phyloP scores from a whole-genome alignment of 139 green algal genomes.

The Klebsormidium nitens region DNA sequence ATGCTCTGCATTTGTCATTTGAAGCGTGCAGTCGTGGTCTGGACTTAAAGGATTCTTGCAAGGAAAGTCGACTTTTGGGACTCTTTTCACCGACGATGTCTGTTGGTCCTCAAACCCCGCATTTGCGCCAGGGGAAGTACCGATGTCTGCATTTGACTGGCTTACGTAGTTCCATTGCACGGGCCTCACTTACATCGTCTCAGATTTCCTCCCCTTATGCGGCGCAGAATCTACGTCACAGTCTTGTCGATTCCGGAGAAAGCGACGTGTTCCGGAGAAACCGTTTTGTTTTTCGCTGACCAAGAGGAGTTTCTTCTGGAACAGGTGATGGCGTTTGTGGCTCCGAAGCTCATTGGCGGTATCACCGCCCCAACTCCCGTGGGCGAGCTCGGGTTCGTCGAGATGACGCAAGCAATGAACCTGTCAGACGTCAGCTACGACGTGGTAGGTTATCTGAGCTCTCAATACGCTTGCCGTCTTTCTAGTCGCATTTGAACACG shows the following conservation, averaged over 20 bases:
- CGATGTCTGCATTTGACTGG: too few species aligned
- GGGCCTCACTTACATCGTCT: too few species aligned
- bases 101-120: not conserved
- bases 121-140: too few species aligned
- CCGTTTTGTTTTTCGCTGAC: not conserved
- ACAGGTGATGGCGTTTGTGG: constrained; percentile 81
- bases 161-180: too few species aligned
- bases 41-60: not conserved
- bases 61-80: not conserved
- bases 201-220: too few species aligned
- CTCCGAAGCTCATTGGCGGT: constrained; percentile 83
- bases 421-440: constrained; percentile 52
- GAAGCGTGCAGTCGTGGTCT: too few species aligned
- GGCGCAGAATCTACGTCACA: too few species aligned
- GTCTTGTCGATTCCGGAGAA: too few species aligned
- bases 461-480: too few species aligned
- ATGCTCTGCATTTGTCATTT: too few species aligned
- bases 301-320: not conserved
- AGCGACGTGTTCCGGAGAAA: too few species aligned
- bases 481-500: too few species aligned
- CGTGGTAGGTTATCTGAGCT: constrained; percentile 24
- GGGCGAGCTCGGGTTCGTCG: constrained; percentile 91
- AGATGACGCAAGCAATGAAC: constrained; percentile 91
- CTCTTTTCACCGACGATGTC: not conserved
- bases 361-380: constrained; percentile 75